Conservation (phyloP, 208 protist species). For the Phytomonas sp. region DNA sequence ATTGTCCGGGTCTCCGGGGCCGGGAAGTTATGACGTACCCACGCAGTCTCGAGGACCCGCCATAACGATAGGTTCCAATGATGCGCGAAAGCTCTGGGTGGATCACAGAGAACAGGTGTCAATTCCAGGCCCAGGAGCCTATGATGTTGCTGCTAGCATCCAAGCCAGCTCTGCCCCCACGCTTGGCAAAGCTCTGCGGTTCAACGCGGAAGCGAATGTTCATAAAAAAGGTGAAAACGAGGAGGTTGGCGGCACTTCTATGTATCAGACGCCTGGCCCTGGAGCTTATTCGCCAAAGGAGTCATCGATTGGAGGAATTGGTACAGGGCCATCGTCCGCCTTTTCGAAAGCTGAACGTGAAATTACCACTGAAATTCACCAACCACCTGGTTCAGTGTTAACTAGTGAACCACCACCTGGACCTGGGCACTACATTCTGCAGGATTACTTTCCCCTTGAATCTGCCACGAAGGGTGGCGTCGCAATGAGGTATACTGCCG, state of each 20-base stretch:
- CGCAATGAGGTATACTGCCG: not conserved
- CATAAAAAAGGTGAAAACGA: not conserved
- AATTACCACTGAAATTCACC: not conserved
- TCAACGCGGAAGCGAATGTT: not conserved
- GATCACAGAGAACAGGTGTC: not conserved
- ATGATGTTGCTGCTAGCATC: conserved; percentile 14
- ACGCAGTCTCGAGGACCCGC: not conserved
- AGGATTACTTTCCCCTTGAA: not conserved
- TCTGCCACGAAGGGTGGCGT: not conserved
- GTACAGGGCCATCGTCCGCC: not conserved
- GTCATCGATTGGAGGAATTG: not conserved
- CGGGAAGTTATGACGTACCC: conserved; percentile 35
- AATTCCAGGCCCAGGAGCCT: conserved; percentile 38
- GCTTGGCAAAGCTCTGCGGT: not conserved
- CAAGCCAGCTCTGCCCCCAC: not conserved
- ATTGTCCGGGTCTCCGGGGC: conserved; percentile 14
- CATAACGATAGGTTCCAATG: not conserved
- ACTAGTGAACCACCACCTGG: not conserved
- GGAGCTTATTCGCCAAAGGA: not conserved
- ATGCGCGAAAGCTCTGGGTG: not conserved
- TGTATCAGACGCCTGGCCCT: not conserved
- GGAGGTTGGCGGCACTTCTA: not conserved
- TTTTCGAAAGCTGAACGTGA: not conserved
- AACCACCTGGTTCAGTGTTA: not conserved
- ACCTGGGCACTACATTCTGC: not conserved